A percentile compares a stretch with the other conserved stretches of the same genome.
Evolutionary conservation across 129 eudicot genomes (phyloP).

Genomic region (Tagetes patula): DNA sequence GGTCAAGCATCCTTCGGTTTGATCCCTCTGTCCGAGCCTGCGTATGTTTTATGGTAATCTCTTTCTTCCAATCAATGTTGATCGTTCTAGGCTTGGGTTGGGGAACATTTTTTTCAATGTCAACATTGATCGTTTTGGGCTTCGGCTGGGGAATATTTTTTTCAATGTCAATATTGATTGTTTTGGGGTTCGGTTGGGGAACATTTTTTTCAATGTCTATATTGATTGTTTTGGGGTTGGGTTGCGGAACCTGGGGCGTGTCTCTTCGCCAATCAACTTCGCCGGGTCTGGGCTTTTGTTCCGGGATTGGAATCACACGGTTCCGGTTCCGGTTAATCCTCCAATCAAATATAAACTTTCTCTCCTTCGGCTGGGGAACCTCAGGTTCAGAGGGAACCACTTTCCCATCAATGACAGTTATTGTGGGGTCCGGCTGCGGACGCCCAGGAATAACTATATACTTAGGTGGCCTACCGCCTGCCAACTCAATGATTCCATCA

Average conservation of each 20-base stretch:
- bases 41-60: neutral
- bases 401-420: neutral
- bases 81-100: slow-evolving; percentile 12
- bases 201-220: neutral
- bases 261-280: neutral
- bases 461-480: neutral
- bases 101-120: slow-evolving; percentile 3
- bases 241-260: neutral
- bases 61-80: neutral
- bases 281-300: neutral
- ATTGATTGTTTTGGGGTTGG: neutral
- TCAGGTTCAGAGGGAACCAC: neutral
- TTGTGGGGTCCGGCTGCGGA: neutral
- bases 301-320: slow-evolving; percentile 9
- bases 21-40: neutral
- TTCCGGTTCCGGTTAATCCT: neutral
- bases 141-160: slow-evolving; percentile 8
- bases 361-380: neutral
- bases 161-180: neutral
- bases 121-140: slow-evolving; percentile 2
- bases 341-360: slow-evolving; percentile 7
- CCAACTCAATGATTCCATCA: slow-evolving; percentile 29
- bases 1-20: slow-evolving; percentile 39
- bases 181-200: slow-evolving; percentile 16
- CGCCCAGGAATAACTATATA: neutral